Evolutionary conservation across 2,329 filamentous ascomycete genomes (phyloP), one percentile per base, ranked within the genome.

Genomic region (Fusarium miscanthi): DNA sequence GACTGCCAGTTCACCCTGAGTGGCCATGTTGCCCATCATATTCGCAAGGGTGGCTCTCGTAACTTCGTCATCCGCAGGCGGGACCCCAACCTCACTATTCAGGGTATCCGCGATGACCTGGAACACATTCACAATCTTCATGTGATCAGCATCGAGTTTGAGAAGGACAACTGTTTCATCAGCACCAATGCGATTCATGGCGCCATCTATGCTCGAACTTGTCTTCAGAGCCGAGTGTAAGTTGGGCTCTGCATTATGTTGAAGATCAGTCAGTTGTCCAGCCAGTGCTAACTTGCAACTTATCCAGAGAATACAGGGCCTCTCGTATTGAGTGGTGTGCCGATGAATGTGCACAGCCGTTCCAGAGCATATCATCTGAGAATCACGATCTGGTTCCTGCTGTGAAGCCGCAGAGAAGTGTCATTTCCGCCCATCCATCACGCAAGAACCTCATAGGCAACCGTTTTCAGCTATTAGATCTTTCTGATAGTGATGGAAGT

Each of bases 121-220:
- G 91, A 94, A 30, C 94, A 97, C 78, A 95, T 97, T 67, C 91
- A 95, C 83, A 93, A 93, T 69, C 85, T 97, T 3, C 84, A 91
- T 27, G 87, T 97, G 16, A 85, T 96, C 76, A 87, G 87, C 46
- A 82, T 96, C 48, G 81, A 82, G 12, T 91, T 93, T 79, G 80
- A 82, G 6, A 83, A 85, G 23, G 85, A 85, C 8, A 88, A 90
- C 79, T 92, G 88, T 65, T 89, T 89, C 79, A 89, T 97, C 72
- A 90, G 88, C 61, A 93, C 91, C 12, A 97, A 95, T 80, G 94
- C 93, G 1, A 87, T 97, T 14, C 87, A 92, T 76, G 91, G 92
- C 69, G 92, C 93, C 16, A 86, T 94, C 58, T 93, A 91, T 80
- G 93, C 93, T 13, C 88, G 89, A 23, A 93, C 89, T 14, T 96